Evolutionary conservation across 1,284 basidiomycete species (phyloP), one percentile per base, ranked within the genome.

Genomic region (Apiotrichum akiyoshidainum): DNA sequence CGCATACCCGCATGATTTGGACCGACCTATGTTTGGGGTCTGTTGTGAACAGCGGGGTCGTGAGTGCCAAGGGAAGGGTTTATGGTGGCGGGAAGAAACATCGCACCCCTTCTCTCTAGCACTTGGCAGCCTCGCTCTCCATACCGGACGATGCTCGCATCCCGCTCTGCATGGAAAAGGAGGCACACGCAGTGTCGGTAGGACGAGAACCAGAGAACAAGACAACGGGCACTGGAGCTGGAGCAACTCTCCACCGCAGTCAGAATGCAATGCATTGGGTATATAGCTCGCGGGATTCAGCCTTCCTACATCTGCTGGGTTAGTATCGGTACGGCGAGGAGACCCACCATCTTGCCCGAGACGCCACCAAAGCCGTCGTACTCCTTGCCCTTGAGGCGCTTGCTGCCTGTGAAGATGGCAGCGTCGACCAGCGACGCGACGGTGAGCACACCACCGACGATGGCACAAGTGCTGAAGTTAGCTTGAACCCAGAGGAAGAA

Each of bases 361-460:
- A 71, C 65, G 6, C 66, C 72, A 8, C 65, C 71, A 52, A 74
- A 76, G 7, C 73, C 70, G 49, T 73, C 69, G 26, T 61, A 65
- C 35, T 68, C 68, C 34, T 54, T 59, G 33, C 54, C 61, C 54
- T 61, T 59, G 52, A 79, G 61, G 41, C 66, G 57, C 62, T 76
- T 76, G 44, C 72, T 67, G 56, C 77, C 73, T 55, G 70, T 78
- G 70, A 96, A 97, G 63, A 96, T 83, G 55, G 89, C 81, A 59
- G 89, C 86, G 77, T 99, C 95, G 51, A 98, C 68, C n/a, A 99
- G 81, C 1, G 90, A 88, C 14, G 94, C 93, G 31, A 99, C 87
- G 1, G 96, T 99, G 52, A 99, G 80, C 10, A 99, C 92, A 68
- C 96, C 95, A 63, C 95, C 95, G 42, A 99, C 87, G 69, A 99